phyloP scores from a whole-genome alignment of 1,139 yeast genomes.

The Suhomyces taliae region DNA sequence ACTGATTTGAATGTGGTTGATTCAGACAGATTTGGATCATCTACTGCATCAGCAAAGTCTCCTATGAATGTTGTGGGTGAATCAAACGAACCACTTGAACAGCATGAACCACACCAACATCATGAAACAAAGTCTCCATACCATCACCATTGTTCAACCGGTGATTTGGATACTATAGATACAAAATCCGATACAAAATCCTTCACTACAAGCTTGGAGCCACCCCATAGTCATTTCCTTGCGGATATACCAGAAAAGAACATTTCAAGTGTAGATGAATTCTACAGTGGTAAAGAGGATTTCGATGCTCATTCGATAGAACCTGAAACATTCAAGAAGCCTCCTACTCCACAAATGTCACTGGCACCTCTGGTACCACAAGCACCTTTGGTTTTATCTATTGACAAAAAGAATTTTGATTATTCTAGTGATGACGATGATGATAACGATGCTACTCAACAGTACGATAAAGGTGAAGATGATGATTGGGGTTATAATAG shows the following conservation, averaged over 20 bases:
- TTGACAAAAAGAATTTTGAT: conserved; percentile 20
- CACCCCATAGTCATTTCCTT: background rate
- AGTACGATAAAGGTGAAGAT: conserved; percentile 21
- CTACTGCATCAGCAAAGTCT: background rate
- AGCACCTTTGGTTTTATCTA: conserved; percentile 27
- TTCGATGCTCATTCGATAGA: background rate
- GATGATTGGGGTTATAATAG: conserved; percentile 34
- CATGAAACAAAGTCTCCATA: background rate
- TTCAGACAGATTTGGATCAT: conserved; percentile 4
- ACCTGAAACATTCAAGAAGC: background rate
- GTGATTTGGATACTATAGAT: background rate
- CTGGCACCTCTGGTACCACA: background rate
- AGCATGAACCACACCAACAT: too few species aligned
- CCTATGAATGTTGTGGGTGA: background rate
- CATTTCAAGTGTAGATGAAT: conserved; percentile 2
- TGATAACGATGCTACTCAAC: conserved; percentile 25
- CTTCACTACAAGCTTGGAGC: background rate
- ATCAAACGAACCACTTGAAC: background rate
- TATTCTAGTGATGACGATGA: conserved; percentile 15
- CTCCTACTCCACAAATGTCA: background rate
- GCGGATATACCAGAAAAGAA: background rate
- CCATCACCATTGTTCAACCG: background rate
- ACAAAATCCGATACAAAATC: background rate
- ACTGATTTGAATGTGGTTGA: conserved; percentile 24
- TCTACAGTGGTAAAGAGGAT: conserved; percentile 3